Evolutionary conservation across 179 eudicot genomes (phyloP).

Genomic region (Patellifolia procumbens): DNA sequence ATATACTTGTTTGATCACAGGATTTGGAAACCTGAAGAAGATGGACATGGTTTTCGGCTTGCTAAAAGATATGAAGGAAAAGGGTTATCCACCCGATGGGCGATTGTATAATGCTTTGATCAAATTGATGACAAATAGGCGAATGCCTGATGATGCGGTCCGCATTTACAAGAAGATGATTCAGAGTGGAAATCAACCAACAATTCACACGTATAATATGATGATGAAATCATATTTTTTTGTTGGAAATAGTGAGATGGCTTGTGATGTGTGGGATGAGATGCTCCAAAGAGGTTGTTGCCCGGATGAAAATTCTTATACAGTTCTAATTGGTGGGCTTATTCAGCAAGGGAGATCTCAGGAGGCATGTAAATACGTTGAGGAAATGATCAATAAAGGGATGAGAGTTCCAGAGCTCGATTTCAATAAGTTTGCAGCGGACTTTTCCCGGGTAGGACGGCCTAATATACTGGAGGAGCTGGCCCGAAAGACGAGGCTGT

Average conservation of each 20-base stretch:
- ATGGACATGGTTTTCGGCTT: conserved; percentile 74
- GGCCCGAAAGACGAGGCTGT: conserved; percentile 64
- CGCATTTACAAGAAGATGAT: conserved; percentile 78
- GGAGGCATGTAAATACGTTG: conserved; percentile 74
- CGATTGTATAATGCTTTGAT: conserved; percentile 71
- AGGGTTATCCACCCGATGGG: conserved; percentile 69
- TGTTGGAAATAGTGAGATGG: conserved; percentile 59
- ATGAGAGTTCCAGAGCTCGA: conserved; percentile 87
- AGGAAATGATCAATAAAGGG: conserved; percentile 84
- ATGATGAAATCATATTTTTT: conserved; percentile 73
- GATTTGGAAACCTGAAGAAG: conserved; percentile 71
- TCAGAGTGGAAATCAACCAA: conserved; percentile 53
- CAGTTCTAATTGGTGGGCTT: conserved; percentile 75
- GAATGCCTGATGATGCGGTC: conserved; percentile 82
- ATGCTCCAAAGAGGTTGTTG: conserved; percentile 74
- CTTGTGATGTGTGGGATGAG: conserved; percentile 76
- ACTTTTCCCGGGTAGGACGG: conserved; percentile 61
- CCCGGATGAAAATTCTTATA: conserved; percentile 86
- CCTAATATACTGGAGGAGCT: conserved; percentile 63
- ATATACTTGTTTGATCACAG: conserved; percentile 84
- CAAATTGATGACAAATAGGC: conserved; percentile 66
- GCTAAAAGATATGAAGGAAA: conserved; percentile 74
- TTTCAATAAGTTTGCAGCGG: conserved; percentile 62
- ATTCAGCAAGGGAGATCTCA: conserved; percentile 65
- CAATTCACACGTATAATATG: conserved; percentile 83